Percentiles rank a stretch among this genome's conserved stretches.
Conservation (phyloP, 2,329 filamentous ascomycete species). For the Colletotrichum sp. region DNA sequence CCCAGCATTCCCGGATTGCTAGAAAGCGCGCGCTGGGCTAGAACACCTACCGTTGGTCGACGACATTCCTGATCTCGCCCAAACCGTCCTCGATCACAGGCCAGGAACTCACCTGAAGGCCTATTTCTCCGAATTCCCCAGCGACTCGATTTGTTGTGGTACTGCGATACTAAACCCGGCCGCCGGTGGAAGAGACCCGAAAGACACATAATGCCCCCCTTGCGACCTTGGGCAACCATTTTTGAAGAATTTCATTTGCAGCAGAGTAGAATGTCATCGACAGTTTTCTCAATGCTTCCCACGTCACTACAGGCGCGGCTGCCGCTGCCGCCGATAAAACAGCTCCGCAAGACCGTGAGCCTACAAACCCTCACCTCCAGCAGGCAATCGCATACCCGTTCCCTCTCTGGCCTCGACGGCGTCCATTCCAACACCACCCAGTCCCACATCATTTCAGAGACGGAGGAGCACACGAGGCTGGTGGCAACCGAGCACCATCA, state of each 20-base stretch:
- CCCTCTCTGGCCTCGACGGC: slow-evolving; percentile 14
- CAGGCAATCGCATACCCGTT: slow-evolving; percentile 10
- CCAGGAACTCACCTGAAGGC: not conserved
- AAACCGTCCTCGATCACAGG: not conserved
- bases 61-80: not conserved
- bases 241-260: slow-evolving; percentile 35
- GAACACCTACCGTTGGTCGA: not conserved
- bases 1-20: not conserved
- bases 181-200: not conserved
- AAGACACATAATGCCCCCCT: slow-evolving; percentile 19
- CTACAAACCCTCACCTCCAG: slow-evolving; percentile 25
- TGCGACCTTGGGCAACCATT: slow-evolving; percentile 22
- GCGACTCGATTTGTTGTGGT: slow-evolving; percentile 1
- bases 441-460: slow-evolving; percentile 12
- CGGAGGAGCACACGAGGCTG: slow-evolving; percentile 18
- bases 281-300: slow-evolving; percentile 60
- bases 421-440: slow-evolving; percentile 2
- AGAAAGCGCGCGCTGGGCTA: not conserved
- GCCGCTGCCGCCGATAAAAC: slow-evolving; percentile 50
- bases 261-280: slow-evolving; percentile 42
- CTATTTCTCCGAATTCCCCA: slow-evolving; percentile 14
- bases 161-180: not conserved
- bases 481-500: slow-evolving; percentile 14
- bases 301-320: slow-evolving; percentile 56
- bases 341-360: slow-evolving; percentile 45